A percentile compares a stretch with the other conserved stretches of the same genome.
Evolutionary conservation across 768 basidiomycete species (phyloP).

Genomic region (Suillus bovinus): DNA sequence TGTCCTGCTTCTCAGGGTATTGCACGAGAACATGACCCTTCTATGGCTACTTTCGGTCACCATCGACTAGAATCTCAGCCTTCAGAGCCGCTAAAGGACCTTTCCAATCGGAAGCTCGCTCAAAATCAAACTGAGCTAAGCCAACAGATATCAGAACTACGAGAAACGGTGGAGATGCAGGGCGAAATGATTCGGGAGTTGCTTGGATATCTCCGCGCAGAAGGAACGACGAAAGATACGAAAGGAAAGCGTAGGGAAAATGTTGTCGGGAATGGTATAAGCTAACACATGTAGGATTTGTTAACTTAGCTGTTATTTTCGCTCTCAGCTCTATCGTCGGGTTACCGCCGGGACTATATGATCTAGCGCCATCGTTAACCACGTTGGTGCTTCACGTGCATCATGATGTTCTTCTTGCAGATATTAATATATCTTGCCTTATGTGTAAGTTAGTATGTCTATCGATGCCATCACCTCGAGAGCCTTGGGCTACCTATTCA

Average conservation of each 20-base stretch:
- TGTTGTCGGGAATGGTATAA: slow-evolving; percentile 15
- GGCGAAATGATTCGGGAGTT: slow-evolving; percentile 46
- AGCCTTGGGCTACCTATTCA: neutral
- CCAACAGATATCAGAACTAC: slow-evolving; percentile 61
- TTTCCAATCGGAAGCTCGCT: slow-evolving; percentile 60
- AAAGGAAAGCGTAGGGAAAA: slow-evolving; percentile 20
- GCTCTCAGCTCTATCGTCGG: neutral
- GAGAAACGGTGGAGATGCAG: slow-evolving; percentile 56
- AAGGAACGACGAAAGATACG: slow-evolving; percentile 10
- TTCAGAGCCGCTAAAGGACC: slow-evolving; percentile 35
- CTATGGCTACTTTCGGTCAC: slow-evolving; percentile 17
- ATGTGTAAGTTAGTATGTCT: neutral
- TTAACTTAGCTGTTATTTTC: neutral
- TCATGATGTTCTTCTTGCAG: neutral
- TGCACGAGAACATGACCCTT: slow-evolving; percentile 21
- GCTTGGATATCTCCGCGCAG: slow-evolving; percentile 19
- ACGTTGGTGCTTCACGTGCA: neutral
- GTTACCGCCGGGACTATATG: neutral
- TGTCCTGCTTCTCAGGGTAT: slow-evolving; percentile 7
- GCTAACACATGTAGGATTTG: slow-evolving; percentile 10
- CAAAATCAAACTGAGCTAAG: slow-evolving; percentile 69
- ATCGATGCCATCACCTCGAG: neutral
- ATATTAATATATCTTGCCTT: neutral
- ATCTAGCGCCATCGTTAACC: neutral
- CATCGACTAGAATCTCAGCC: slow-evolving; percentile 17